Conservation (phyloP, 345 rosid genomes). For the Lumnitzera littorea region DNA sequence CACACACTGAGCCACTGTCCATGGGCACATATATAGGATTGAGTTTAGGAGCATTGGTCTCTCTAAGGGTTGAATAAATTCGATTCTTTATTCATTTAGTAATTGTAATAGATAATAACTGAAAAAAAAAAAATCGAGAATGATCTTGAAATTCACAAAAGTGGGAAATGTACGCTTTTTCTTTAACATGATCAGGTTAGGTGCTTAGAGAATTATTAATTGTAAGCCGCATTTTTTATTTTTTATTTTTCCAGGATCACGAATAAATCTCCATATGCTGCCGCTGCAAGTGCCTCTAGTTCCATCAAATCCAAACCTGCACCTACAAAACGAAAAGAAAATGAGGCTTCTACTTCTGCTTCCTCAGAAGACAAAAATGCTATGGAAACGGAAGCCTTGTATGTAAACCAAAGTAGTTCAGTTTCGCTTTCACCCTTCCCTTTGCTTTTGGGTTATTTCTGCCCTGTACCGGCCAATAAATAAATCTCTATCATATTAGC, state of each 20-base stretch:
- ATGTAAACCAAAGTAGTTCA: neutral
- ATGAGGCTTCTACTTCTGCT: neutral
- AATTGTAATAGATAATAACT: too few species aligned
- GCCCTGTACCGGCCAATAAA: slow-evolving; percentile 1
- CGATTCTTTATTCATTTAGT: too few species aligned
- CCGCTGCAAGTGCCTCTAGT: neutral
- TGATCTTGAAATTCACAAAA: too few species aligned
- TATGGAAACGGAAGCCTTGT: neutral
- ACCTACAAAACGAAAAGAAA: neutral
- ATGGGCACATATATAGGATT: too few species aligned
- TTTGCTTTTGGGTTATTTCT: slow-evolving; percentile 15
- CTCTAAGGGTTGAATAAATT: too few species aligned
- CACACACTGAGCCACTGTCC: too few species aligned
- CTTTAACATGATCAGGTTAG: too few species aligned
- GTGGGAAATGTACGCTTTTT: too few species aligned
- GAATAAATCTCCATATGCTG: slow-evolving; percentile 17
- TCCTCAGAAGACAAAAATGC: neutral
- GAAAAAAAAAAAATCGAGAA: too few species aligned
- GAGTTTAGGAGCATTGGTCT: too few species aligned
- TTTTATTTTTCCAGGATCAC: slow-evolving; percentile 21
- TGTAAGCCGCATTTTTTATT: neutral
- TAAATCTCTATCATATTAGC: too few species aligned
- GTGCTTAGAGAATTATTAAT: neutral
- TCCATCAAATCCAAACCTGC: too few species aligned
- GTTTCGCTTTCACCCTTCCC: slow-evolving; percentile 28